A percentile compares a stretch with the other conserved stretches of the same genome.
Evolutionary conservation across 257 asterid species (phyloP).

Genomic region (Nicotiana undulata): DNA sequence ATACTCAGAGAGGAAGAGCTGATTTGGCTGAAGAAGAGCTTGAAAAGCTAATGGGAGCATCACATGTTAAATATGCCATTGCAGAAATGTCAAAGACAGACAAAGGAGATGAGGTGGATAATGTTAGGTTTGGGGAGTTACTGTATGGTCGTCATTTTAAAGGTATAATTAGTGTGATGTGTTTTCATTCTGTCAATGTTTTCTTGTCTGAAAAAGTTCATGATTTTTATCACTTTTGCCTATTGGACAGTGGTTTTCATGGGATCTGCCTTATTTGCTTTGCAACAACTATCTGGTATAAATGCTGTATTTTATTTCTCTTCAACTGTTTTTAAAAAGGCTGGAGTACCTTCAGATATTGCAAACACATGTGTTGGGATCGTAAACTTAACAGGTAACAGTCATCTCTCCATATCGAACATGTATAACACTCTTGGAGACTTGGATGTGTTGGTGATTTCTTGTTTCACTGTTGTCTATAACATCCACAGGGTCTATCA

Average conservation of each 20-base stretch:
- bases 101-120: slow-evolving; percentile 56
- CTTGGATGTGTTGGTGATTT: not conserved
- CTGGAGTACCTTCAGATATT: slow-evolving; percentile 79
- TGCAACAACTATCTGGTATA: slow-evolving; percentile 93
- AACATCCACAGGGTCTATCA: slow-evolving; percentile 52
- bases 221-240: not conserved
- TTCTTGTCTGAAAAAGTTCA: not conserved
- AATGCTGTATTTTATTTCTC: slow-evolving; percentile 97
- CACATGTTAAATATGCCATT: slow-evolving; percentile 69
- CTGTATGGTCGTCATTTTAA: slow-evolving; percentile 57
- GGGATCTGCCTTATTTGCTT: slow-evolving; percentile 69
- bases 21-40: slow-evolving; percentile 72
- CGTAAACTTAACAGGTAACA: slow-evolving; percentile 69
- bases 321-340: slow-evolving; percentile 78
- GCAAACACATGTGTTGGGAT: slow-evolving; percentile 79
- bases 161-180: slow-evolving; percentile 31
- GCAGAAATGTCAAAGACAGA: slow-evolving; percentile 65
- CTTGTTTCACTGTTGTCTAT: slow-evolving; percentile 7
- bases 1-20: slow-evolving; percentile 59
- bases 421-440: not conserved
- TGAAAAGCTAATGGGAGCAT: slow-evolving; percentile 74
- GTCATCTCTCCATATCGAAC: not conserved
- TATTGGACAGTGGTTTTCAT: slow-evolving; percentile 63
- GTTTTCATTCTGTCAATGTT: slow-evolving; percentile 1
- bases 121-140: slow-evolving; percentile 55